A percentile compares a stretch with the other conserved stretches of the same genome.
These are phyloP conservation scores for Aspergillus jensenii DNA, from an alignment of 2,329 filamentous ascomycete species.

Conservation along the genomic window DNA sequence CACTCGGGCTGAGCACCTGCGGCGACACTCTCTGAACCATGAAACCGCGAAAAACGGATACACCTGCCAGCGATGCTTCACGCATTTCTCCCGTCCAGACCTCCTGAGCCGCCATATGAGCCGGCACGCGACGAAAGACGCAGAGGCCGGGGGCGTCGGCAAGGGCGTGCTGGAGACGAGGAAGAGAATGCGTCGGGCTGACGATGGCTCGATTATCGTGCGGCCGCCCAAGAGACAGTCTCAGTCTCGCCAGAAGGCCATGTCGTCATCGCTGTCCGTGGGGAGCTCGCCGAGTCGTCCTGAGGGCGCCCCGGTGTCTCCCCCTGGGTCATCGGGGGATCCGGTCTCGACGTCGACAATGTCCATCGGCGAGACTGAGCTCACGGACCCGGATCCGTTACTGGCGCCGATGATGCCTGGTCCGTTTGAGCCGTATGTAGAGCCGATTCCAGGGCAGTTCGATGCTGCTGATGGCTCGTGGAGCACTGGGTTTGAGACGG, in stretches of 20 bases:
- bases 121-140: conserved; percentile 53
- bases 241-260: not conserved
- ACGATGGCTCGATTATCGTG: conserved; percentile 49
- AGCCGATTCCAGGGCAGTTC: conserved; percentile 34
- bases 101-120: conserved; percentile 59
- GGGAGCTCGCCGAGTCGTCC: no score
- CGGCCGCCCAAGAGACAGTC: conserved; percentile 32
- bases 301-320: conserved; percentile 23
- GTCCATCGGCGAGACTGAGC: conserved; percentile 23
- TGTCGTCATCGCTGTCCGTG: no score
- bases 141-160: conserved; percentile 51
- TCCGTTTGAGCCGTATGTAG: conserved; percentile 32
- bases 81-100: conserved; percentile 62
- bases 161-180: conserved; percentile 50
- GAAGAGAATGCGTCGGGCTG: conserved; percentile 51
- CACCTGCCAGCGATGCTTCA: conserved; percentile 59
- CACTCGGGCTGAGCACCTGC: conserved; percentile 58
- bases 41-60: conserved; percentile 47
- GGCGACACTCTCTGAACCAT: conserved; percentile 60
- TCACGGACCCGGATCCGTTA: conserved; percentile 23
- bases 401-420: conserved; percentile 33
- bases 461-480: conserved; percentile 35
- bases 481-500: conserved; percentile 37
- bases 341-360: conserved; percentile 19
- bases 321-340: conserved; percentile 26